Evolutionary conservation across 1,284 basidiomycete genomes (phyloP).

Genomic region (Ustilago trichophora): DNA sequence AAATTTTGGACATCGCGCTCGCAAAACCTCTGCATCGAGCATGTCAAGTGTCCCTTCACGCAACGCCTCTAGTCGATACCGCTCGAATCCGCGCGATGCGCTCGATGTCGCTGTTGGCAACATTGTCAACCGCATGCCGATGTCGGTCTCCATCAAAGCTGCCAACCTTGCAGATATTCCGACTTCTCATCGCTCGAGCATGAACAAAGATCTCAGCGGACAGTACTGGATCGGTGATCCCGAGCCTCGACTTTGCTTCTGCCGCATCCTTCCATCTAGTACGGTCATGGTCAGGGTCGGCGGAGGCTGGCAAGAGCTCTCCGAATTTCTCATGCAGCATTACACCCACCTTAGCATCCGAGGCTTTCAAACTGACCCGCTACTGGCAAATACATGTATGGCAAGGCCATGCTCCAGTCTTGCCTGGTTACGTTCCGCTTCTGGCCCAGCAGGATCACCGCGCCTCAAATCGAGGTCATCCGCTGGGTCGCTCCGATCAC

Average conservation of each 20-base stretch:
- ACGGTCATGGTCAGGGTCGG: constrained; percentile 66
- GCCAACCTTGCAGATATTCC: constrained; percentile 1
- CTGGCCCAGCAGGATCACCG: constrained; percentile 17
- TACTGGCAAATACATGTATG: neutral
- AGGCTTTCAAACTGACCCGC: neutral
- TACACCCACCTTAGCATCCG: constrained; percentile 26
- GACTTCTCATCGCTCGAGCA: neutral
- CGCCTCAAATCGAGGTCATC: constrained; percentile 11
- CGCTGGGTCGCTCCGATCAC: constrained; percentile 6
- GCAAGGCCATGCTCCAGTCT: neutral
- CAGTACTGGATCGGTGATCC: constrained; percentile 63
- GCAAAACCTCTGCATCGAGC: constrained; percentile 4
- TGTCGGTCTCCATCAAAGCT: constrained; percentile 65
- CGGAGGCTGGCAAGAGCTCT: constrained; percentile 65
- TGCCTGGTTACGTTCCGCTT: constrained; percentile 33
- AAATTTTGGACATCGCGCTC: neutral
- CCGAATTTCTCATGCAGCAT: constrained; percentile 51
- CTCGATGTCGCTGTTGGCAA: constrained; percentile 90
- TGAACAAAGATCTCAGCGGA: constrained; percentile 45
- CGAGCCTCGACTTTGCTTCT: constrained; percentile 60
- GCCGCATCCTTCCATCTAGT: constrained; percentile 59
- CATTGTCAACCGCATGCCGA: constrained; percentile 85
- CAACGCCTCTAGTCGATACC: constrained; percentile 70
- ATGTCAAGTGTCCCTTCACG: neutral
- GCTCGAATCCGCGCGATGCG: constrained; percentile 84